phyloP scores from a whole-genome alignment of 2,329 filamentous ascomycete species.

The Botrytis hyacinthi region DNA sequence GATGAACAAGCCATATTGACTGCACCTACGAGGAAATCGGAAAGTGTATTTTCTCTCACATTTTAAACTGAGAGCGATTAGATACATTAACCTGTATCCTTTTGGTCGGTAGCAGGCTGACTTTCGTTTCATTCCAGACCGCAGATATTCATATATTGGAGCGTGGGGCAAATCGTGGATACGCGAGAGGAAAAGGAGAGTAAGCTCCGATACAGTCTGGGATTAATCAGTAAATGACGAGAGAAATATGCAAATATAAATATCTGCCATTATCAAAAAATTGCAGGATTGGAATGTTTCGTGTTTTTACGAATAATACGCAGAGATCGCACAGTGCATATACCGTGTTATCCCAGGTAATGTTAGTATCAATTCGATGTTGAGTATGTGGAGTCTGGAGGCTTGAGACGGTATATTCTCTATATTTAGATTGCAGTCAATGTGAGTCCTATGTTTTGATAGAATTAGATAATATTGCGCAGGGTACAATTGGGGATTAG shows the following conservation, averaged over 20 bases:
- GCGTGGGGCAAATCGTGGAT: neutral
- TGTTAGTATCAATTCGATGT: neutral
- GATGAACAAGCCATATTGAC: neutral
- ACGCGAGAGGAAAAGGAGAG: neutral
- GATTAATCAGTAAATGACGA: neutral
- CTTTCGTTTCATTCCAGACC: neutral
- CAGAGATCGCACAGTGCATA: neutral
- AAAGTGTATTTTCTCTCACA: neutral
- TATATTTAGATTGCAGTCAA: neutral
- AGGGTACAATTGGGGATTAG: neutral
- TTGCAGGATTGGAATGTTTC: accelerated
- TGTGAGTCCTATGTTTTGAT: accelerated
- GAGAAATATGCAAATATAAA: neutral
- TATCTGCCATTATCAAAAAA: neutral
- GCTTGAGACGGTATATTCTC: neutral
- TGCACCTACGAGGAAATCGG: neutral
- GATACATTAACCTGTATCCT: too few relatives aligned
- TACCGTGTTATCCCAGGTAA: neutral
- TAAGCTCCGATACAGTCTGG: neutral
- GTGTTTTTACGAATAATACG: neutral
- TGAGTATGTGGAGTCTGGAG: neutral
- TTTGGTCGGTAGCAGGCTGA: neutral
- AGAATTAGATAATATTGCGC: neutral
- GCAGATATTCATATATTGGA: too few relatives aligned
- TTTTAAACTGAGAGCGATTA: too few relatives aligned